A percentile compares a stretch with the other conserved stretches of the same genome.
phyloP scores from a whole-genome alignment of 345 rosid genomes.

The Eucalyptus marginata region DNA sequence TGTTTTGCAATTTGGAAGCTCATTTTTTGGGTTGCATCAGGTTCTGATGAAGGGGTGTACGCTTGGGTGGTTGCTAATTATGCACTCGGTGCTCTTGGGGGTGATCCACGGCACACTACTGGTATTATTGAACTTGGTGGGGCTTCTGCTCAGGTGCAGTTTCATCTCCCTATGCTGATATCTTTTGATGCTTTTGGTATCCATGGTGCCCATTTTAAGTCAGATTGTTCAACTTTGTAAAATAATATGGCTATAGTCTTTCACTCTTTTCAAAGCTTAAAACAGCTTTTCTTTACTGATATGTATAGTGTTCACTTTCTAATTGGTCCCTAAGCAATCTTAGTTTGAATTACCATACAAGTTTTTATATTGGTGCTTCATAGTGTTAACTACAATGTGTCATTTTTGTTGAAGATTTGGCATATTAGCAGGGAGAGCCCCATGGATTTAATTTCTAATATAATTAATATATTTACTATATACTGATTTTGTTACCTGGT shows the following conservation, averaged over 20 bases:
- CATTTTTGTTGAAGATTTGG: not conserved
- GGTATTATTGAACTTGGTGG: slow-evolving; percentile 98
- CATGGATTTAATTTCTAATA: not conserved
- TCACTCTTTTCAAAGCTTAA: not conserved
- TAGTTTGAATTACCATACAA: not conserved
- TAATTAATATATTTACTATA: not conserved
- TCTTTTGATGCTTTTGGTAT: not conserved
- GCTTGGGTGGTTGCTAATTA: slow-evolving; percentile 95
- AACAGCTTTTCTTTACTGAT: not conserved
- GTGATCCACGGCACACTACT: slow-evolving; percentile 58
- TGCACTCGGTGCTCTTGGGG: slow-evolving; percentile 75
- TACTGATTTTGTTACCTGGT: not conserved
- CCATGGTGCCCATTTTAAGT: not conserved
- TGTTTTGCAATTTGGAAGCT: not conserved
- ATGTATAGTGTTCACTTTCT: not conserved
- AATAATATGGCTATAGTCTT: not conserved
- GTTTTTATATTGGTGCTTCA: not conserved
- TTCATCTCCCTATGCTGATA: not conserved
- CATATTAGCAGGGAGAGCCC: not conserved
- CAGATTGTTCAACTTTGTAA: not conserved
- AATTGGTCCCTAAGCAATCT: not conserved
- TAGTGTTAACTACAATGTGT: not conserved
- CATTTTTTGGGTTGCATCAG: slow-evolving; percentile 8
- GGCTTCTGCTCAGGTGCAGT: slow-evolving; percentile 85
- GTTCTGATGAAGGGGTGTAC: slow-evolving; percentile 94